These are phyloP conservation scores for Salvia splendens DNA, from an alignment of 257 asterid species.

Conservation along the genomic window DNA sequence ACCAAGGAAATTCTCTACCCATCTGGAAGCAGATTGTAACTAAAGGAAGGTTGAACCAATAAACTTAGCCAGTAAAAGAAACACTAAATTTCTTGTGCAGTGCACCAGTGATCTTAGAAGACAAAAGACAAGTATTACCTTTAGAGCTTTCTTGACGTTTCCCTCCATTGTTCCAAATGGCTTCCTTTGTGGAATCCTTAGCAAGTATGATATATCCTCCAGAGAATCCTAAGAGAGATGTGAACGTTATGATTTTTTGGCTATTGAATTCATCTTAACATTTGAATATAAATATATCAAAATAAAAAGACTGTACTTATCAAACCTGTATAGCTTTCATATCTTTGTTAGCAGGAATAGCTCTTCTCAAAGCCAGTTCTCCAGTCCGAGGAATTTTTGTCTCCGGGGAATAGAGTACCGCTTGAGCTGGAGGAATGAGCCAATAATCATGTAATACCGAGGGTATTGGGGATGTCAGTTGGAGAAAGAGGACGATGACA, in stretches of 20 bases:
- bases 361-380: conserved; percentile 94
- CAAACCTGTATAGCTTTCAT: conserved; percentile 94
- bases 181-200: conserved; percentile 95
- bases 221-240: conserved; percentile 67
- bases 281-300: neutral
- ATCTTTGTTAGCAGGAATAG: conserved; percentile 91
- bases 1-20: conserved; percentile 3
- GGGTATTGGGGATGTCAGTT: conserved; percentile 69
- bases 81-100: neutral
- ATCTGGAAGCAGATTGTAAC: neutral
- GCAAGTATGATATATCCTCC: conserved; percentile 94
- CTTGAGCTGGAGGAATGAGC: conserved; percentile 70
- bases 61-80: conserved; percentile 3
- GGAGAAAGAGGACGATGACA: conserved; percentile 52
- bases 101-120: conserved; percentile 17
- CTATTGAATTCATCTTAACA: neutral
- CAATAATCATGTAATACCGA: conserved; percentile 43
- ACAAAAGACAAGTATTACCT: conserved; percentile 49
- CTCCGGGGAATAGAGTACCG: conserved; percentile 95
- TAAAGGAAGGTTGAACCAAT: conserved; percentile 15
- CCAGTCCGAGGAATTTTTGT: conserved; percentile 95
- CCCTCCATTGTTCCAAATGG: conserved; percentile 99
- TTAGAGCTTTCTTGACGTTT: conserved; percentile 85
- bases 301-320: conserved; percentile 10
- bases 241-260: neutral